A percentile compares a stretch with the other conserved stretches of the same genome.
Conservation (phyloP, 2,329 filamentous ascomycete species). For the Myriosclerotinia duriaeana region DNA sequence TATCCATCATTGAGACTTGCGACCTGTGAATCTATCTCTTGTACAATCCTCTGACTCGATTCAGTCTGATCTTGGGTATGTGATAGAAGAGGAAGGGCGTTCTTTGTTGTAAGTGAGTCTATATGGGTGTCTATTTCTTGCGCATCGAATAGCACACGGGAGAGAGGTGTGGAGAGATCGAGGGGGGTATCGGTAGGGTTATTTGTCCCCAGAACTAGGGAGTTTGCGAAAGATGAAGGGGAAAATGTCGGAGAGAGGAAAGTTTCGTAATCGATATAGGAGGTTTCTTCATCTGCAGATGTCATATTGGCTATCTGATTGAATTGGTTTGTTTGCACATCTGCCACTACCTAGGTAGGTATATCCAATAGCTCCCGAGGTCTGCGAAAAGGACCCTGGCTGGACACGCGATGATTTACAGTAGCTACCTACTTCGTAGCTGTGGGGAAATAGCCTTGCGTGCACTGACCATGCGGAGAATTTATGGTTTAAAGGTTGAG, state of each 20-base stretch:
- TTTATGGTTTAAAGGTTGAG: not conserved
- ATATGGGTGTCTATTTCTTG: constrained; percentile 98
- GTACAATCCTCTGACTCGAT: constrained; percentile 69
- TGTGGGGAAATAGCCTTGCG: not conserved
- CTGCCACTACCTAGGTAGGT: not conserved
- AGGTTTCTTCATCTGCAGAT: constrained; percentile 57
- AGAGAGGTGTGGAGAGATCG: constrained; percentile 91
- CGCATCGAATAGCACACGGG: constrained; percentile 90
- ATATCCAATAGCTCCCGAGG: not conserved
- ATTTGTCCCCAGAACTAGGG: constrained; percentile 84
- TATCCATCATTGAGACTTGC: constrained; percentile 80
- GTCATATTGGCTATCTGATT: constrained; percentile 30
- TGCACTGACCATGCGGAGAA: constrained; percentile 18
- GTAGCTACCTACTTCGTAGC: constrained; percentile 14
- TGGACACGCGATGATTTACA: constrained; percentile 6
- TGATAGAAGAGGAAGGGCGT: constrained; percentile 75
- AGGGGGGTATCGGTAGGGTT: constrained; percentile 86
- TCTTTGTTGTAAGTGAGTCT: constrained; percentile 80
- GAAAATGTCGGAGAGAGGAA: constrained; percentile 84
- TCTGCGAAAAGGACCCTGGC: not conserved
- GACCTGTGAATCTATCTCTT: constrained; percentile 77
- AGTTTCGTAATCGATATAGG: constrained; percentile 94
- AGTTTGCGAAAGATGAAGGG: constrained; percentile 80
- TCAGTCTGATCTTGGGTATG: constrained; percentile 74
- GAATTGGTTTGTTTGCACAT: constrained; percentile 1